Conservation (phyloP, 1,284 basidiomycete genomes). For the Ustilago loliicola region DNA sequence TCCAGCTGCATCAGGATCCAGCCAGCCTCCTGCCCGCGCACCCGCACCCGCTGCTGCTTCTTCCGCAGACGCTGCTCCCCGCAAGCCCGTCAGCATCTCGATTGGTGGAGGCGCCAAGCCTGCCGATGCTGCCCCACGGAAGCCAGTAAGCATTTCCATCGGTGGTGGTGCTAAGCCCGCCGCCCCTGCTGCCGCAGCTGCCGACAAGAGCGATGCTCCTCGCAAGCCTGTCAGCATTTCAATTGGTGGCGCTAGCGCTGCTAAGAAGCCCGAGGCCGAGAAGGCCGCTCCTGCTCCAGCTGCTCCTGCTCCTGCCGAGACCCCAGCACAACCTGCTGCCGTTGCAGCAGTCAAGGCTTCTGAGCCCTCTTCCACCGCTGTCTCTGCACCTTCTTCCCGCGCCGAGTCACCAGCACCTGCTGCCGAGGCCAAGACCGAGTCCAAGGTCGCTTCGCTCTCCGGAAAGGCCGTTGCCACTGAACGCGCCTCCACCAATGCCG, state of each 20-base stretch:
- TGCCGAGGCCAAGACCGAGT: constrained; percentile 39
- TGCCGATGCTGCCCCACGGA: constrained; percentile 40
- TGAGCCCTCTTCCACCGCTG: constrained; percentile 38
- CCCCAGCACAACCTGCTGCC: constrained; percentile 41
- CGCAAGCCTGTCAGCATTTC: constrained; percentile 60
- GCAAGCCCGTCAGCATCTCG: constrained; percentile 68
- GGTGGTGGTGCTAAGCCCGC: constrained; percentile 58
- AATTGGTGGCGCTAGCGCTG: constrained; percentile 54
- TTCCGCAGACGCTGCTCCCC: constrained; percentile 37
- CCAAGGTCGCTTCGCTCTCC: constrained; percentile 46
- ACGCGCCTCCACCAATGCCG: constrained; percentile 63
- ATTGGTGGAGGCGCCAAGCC: constrained; percentile 62
- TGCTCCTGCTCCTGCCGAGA: constrained; percentile 25
- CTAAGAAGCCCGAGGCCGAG: constrained; percentile 43
- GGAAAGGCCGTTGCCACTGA: constrained; percentile 54
- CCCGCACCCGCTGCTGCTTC: constrained; percentile 16
- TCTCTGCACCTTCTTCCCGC: constrained; percentile 48
- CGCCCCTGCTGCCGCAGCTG: constrained; percentile 27
- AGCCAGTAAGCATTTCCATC: constrained; percentile 64
- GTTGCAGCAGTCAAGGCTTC: constrained; percentile 55
- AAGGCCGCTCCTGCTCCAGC: constrained; percentile 33
- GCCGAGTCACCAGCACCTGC: constrained; percentile 52
- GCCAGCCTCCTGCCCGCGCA: constrained; percentile 43
- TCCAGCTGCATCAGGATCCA: constrained; percentile 44
- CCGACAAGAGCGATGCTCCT: constrained; percentile 40